Conservation (phyloP, 2,329 filamentous ascomycete species). For the Colletotrichum tabaci region DNA sequence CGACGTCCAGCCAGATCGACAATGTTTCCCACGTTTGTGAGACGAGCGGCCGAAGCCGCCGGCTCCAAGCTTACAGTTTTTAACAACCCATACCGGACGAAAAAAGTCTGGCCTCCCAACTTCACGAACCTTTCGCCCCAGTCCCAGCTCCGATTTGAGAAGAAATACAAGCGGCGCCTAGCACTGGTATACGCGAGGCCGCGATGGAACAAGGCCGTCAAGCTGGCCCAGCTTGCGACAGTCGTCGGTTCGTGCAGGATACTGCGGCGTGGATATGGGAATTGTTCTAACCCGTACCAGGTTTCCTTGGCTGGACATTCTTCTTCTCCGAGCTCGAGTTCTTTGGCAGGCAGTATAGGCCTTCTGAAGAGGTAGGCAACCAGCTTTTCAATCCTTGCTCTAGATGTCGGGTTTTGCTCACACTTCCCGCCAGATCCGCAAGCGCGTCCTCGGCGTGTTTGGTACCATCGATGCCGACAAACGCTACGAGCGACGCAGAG, state of each 20-base stretch:
- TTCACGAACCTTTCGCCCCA: slow-evolving; percentile 78
- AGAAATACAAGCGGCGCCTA: slow-evolving; percentile 81
- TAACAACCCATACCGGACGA: slow-evolving; percentile 73
- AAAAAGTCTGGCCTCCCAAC: slow-evolving; percentile 85
- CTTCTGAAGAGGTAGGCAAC: slow-evolving; percentile 56
- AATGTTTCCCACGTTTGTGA: slow-evolving; percentile 55
- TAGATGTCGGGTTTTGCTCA: background rate
- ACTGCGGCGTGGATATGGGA: background rate
- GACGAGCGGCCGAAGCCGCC: slow-evolving; percentile 46
- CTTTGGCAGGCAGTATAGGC: slow-evolving; percentile 60
- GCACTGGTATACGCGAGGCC: slow-evolving; percentile 74
- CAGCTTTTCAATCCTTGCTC: background rate
- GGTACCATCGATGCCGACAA: slow-evolving; percentile 59
- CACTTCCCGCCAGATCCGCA: slow-evolving; percentile 50
- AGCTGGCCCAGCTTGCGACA: slow-evolving; percentile 74
- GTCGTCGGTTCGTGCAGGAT: slow-evolving; percentile 66
- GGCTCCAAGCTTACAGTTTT: slow-evolving; percentile 54
- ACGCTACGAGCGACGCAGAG: slow-evolving; percentile 58
- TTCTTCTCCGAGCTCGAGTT: slow-evolving; percentile 62
- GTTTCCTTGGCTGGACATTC: slow-evolving; percentile 55
- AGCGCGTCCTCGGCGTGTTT: slow-evolving; percentile 56
- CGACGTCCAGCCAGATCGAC: background rate
- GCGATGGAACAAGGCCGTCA: slow-evolving; percentile 75
- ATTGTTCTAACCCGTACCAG: slow-evolving; percentile 45
- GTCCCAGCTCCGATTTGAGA: slow-evolving; percentile 84